Conservation (phyloP, 352 stramenopile genomes). For the Phytophthora sp. region DNA sequence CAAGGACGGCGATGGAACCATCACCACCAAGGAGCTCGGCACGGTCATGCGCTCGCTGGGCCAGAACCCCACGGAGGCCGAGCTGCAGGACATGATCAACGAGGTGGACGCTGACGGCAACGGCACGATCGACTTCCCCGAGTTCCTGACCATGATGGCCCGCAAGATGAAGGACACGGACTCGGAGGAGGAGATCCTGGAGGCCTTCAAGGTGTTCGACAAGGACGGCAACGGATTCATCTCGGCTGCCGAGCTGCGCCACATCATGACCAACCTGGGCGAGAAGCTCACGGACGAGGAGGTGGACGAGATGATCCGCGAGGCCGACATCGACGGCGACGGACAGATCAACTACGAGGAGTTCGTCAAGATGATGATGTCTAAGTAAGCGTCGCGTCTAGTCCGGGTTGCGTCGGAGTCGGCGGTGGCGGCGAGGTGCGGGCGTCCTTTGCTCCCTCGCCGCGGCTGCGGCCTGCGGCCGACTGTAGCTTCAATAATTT, state of each 20-base stretch:
- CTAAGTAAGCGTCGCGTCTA: constrained; percentile 79
- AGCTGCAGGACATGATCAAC: constrained; percentile 99
- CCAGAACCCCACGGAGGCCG: constrained; percentile 98
- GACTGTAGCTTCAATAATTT: constrained; percentile 30
- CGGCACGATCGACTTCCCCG: constrained; percentile 99
- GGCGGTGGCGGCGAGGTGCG: not conserved
- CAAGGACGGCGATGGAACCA: constrained; percentile 98
- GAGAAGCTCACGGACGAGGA: constrained; percentile 99
- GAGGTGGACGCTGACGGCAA: constrained; percentile 99
- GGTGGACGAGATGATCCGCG: constrained; percentile 99
- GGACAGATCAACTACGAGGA: constrained; percentile 99
- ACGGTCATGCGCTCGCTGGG: constrained; percentile 98
- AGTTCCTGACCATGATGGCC: constrained; percentile 99
- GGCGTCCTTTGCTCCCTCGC: constrained; percentile 1
- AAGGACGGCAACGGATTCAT: constrained; percentile 99
- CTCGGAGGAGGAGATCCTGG: constrained; percentile 98
- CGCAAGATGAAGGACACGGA: constrained; percentile 99
- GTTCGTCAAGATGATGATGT: constrained; percentile 99
- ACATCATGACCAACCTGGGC: constrained; percentile 99
- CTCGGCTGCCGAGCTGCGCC: constrained; percentile 96
- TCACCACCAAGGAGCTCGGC: constrained; percentile 99
- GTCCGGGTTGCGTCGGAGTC: not conserved
- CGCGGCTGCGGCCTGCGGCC: not conserved
- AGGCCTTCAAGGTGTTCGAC: constrained; percentile 99
- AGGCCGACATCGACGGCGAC: constrained; percentile 98